A percentile compares a stretch with the other conserved stretches of the same genome.
Evolutionary conservation across 1,139 yeast genomes (phyloP).

Genomic region (Entelexis paramagnoliae): DNA sequence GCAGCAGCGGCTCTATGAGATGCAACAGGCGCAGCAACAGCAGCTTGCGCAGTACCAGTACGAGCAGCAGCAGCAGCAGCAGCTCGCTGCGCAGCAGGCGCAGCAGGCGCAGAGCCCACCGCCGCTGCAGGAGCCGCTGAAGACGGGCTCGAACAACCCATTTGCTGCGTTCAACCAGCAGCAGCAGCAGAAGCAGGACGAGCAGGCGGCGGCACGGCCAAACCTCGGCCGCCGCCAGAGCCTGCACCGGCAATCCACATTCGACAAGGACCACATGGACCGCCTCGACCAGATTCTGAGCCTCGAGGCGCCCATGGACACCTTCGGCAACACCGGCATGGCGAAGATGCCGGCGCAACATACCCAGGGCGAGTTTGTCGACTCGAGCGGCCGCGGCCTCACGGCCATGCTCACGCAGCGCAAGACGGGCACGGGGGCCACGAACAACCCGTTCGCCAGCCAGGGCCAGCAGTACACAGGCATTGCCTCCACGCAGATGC

Average conservation of each 20-base stretch:
- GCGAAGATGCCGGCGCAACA: conserved; percentile 87
- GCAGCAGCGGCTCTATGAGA: conserved; percentile 29
- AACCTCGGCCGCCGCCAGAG: conserved; percentile 30
- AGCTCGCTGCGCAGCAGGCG: conserved; percentile 30
- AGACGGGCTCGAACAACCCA: conserved; percentile 85
- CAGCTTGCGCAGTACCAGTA: conserved; percentile 24
- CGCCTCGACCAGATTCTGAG: conserved; percentile 72
- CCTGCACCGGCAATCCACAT: conserved; percentile 21
- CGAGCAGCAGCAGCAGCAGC: conserved; percentile 31
- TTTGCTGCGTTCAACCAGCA: conserved; percentile 43
- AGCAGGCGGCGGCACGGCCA: conserved; percentile 20
- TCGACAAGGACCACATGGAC: conserved; percentile 39
- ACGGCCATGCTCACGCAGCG: conserved; percentile 28
- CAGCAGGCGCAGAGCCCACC: conserved; percentile 33
- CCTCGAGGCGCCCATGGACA: conserved; percentile 85
- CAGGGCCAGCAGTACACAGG: conserved; percentile 52
- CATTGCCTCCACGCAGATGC: conserved; percentile 48
- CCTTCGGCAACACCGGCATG: conserved; percentile 91
- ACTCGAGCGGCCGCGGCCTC: conserved; percentile 80
- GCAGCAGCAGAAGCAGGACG: conserved; percentile 30
- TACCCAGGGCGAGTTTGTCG: conserved; percentile 70
- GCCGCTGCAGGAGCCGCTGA: conserved; percentile 43
- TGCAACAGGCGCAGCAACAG: conserved; percentile 27
- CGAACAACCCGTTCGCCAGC: conserved; percentile 63
- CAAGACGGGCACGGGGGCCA: conserved; percentile 15